A percentile compares a stretch with the other conserved stretches of the same genome.
Evolutionary conservation across 441 rosid genomes (phyloP).

Genomic region (Melastoma candidum): DNA sequence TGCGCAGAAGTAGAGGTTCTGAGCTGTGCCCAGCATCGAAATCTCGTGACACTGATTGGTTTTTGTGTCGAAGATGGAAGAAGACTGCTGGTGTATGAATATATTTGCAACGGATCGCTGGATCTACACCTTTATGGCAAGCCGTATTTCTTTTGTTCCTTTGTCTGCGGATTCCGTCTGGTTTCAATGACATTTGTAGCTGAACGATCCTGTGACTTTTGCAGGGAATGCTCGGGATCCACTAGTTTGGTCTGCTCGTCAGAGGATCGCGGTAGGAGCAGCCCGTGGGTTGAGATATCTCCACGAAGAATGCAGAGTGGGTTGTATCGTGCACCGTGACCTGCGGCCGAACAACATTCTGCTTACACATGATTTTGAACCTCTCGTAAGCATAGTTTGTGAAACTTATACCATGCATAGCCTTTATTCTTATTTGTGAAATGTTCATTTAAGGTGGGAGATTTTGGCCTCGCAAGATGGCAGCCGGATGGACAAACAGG

Average conservation of each 20-base stretch:
- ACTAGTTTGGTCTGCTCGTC: slow-evolving; percentile 85
- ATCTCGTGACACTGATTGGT: slow-evolving; percentile 95
- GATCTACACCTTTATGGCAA: slow-evolving; percentile 95
- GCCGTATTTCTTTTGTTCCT: background rate
- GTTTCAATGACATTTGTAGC: background rate
- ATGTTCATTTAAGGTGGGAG: slow-evolving; percentile 66
- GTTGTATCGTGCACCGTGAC: slow-evolving; percentile 98
- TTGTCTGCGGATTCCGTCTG: background rate
- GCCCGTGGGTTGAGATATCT: slow-evolving; percentile 98
- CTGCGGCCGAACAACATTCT: slow-evolving; percentile 98
- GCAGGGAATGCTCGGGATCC: slow-evolving; percentile 56
- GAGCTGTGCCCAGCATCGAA: slow-evolving; percentile 98
- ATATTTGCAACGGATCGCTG: slow-evolving; percentile 92
- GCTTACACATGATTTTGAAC: slow-evolving; percentile 94
- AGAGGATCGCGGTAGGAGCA: slow-evolving; percentile 95
- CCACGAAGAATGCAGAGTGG: slow-evolving; percentile 99
- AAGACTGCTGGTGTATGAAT: slow-evolving; percentile 91
- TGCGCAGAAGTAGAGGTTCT: slow-evolving; percentile 99
- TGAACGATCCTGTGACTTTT: slow-evolving; percentile 5
- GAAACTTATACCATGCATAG: background rate
- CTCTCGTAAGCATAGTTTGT: slow-evolving; percentile 44
- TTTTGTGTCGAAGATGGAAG: slow-evolving; percentile 92
- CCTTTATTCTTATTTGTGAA: slow-evolving; percentile 10
- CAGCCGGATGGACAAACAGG: slow-evolving; percentile 97
- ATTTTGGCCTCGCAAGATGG: slow-evolving; percentile 99